phyloP scores from a whole-genome alignment of 2,329 filamentous ascomycete genomes.

The Trichoderma koningiopsis region DNA sequence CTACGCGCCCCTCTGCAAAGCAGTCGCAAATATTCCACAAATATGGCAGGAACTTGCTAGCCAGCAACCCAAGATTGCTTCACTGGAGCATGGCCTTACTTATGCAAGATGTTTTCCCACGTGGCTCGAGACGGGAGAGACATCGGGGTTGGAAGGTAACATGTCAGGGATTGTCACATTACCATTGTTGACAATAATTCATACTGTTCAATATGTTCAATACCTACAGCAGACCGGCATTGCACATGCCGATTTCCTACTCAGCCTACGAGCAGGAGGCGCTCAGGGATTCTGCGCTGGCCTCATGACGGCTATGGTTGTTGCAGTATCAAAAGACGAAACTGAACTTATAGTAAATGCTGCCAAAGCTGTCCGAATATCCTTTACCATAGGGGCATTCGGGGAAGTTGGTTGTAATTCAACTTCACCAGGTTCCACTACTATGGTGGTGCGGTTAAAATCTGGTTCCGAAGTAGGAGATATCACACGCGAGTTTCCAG shows the following conservation, averaged over 20 bases:
- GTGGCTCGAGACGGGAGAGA: not conserved
- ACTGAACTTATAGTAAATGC: conserved; percentile 23
- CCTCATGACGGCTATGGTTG: conserved; percentile 27
- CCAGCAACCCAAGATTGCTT: not conserved
- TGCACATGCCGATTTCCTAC: not conserved
- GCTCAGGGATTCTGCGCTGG: conserved; percentile 30
- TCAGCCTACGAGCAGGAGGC: not conserved
- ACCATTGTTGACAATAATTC: not conserved
- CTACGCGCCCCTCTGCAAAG: not conserved
- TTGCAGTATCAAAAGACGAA: conserved; percentile 26
- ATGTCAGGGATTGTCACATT: not conserved
- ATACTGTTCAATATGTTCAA: not conserved
- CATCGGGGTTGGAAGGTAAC: not conserved
- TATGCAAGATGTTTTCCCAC: not conserved
- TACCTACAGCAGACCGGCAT: not conserved
- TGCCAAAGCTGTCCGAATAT: conserved; percentile 24
- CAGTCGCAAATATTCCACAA: not conserved
- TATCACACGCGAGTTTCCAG: not conserved
- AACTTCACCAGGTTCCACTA: conserved; percentile 23
- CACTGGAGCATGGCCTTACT: not conserved
- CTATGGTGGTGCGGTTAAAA: conserved; percentile 6
- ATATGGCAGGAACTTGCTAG: not conserved
- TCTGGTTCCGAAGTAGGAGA: not conserved
- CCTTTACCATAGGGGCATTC: conserved; percentile 28
- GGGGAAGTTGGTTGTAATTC: conserved; percentile 26